Evolutionary conservation across 345 rosid genomes (phyloP).

Genomic region (Ceriops tagal): DNA sequence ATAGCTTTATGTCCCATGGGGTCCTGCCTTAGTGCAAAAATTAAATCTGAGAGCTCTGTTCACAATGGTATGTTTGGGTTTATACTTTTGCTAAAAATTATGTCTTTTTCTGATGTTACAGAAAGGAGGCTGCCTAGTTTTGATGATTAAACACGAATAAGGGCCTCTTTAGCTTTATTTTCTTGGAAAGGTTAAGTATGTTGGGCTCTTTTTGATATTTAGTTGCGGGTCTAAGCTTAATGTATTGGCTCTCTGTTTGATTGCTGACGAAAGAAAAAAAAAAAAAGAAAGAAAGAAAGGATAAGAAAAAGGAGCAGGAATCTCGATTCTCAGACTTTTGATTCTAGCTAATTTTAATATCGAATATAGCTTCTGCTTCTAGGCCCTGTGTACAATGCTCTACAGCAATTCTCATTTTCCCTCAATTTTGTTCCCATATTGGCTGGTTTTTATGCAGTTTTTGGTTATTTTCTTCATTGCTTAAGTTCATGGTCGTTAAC

Average conservation of each 20-base stretch:
- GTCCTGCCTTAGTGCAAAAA: slow-evolving; percentile 60
- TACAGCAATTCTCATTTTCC: too few species aligned
- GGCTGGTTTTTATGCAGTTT: too few species aligned
- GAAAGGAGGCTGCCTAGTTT: slow-evolving; percentile 4
- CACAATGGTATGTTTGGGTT: slow-evolving; percentile 37
- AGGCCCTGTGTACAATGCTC: too few species aligned
- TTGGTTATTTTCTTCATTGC: too few species aligned
- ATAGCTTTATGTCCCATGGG: slow-evolving; percentile 43
- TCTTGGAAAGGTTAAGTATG: background rate
- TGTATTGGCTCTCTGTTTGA: slow-evolving; percentile 4
- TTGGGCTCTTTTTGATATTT: slow-evolving; percentile 3
- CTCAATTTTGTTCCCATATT: too few species aligned
- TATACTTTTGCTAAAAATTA: background rate
- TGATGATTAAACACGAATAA: background rate
- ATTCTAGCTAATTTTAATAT: background rate
- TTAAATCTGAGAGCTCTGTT: slow-evolving; percentile 47
- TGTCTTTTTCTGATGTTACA: slow-evolving; percentile 1
- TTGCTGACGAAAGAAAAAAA: background rate
- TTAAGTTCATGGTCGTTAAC: too few species aligned
- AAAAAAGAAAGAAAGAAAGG: background rate
- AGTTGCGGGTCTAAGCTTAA: background rate
- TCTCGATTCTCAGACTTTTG: background rate
- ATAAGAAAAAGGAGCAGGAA: background rate
- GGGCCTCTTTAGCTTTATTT: background rate
- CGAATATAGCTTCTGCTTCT: background rate